Conservation (phyloP, 768 basidiomycete genomes). For the Amanita jacksonii region DNA sequence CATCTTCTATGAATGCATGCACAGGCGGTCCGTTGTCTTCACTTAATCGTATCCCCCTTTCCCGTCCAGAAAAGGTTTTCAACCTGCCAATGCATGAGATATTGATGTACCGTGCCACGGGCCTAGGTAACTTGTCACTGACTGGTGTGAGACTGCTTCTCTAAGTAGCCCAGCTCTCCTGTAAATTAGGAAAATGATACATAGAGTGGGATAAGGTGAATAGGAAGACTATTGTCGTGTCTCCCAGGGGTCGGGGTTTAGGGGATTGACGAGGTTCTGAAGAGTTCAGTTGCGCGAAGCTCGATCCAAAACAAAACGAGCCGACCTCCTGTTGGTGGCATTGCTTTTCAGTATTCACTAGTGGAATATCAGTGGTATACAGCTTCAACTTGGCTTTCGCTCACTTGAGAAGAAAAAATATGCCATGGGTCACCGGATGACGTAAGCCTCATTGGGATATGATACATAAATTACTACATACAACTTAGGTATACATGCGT, state of each 20-base stretch:
- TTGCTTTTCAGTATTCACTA: background rate
- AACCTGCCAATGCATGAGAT: slow-evolving; percentile 28
- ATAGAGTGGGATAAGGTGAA: slow-evolving; percentile 49
- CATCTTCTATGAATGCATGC: slow-evolving; percentile 53
- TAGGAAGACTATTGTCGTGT: slow-evolving; percentile 41
- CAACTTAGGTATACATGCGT: background rate
- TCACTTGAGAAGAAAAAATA: no score
- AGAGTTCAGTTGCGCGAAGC: background rate
- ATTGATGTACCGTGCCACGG: background rate
- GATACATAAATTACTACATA: background rate
- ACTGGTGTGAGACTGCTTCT: slow-evolving; percentile 56
- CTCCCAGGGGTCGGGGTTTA: slow-evolving; percentile 59
- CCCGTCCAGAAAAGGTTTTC: slow-evolving; percentile 40
- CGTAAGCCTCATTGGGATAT: background rate
- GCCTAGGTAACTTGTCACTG: slow-evolving; percentile 16
- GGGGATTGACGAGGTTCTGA: slow-evolving; percentile 50
- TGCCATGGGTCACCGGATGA: no score
- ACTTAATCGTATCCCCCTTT: slow-evolving; percentile 58
- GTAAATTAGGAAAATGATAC: slow-evolving; percentile 54
- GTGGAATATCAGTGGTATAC: background rate
- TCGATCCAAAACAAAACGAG: background rate
- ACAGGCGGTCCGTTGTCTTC: slow-evolving; percentile 67
- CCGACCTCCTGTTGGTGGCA: slow-evolving; percentile 10
- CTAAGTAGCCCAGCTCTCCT: slow-evolving; percentile 46
- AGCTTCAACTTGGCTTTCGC: no score